Evolutionary conservation across 2,329 filamentous ascomycete species (phyloP), one percentile per base, ranked within the genome.

Genomic region (Talaromyces sp.): DNA sequence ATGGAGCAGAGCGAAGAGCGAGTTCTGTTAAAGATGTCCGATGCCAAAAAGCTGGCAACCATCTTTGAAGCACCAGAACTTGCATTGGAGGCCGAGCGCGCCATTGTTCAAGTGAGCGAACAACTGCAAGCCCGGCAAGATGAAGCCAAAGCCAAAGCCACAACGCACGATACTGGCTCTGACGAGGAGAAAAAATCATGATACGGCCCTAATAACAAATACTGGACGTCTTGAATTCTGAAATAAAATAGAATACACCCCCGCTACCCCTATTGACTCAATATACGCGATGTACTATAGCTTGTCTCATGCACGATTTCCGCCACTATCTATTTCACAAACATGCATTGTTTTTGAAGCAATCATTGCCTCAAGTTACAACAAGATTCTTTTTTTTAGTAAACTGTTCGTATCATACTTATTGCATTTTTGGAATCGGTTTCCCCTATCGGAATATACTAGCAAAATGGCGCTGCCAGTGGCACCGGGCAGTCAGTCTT

Each of bases 61-160:
- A 81, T 80, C 6, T 73, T 92, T 24, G 77, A 86, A 5, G 80
- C 90, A 33, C 88, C 89, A 0, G 86, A 88, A 51, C 78, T 93
- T 22, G 84, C 86, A 49, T 76, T 86, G 14, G 89, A 92, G 68
- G 79, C 91, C 0, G 88, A 92, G 65, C 78, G 89, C 39, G 89
- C 89, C 4, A 85, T 91, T 53, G 86, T 86, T 78, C 89, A 93
- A 71, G 86, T 92, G 2, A 80, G 70, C 30, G 68, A 74, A 49
- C 67, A 73, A 35, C 61, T 77, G 8, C 53, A 66, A 33, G 52
- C 62, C 8, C 50, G 67, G 37, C 53, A 61, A 32, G 44, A 56
- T 33, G 48, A 61, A 17, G 47, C 56, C 11, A 54, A 67, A 27
- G 45, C 66, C 29, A 55, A 62, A 16, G 45, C 57, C 13, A 50